phyloP scores from a whole-genome alignment of 2,329 filamentous ascomycete genomes.

The Colletotrichum incanum region DNA sequence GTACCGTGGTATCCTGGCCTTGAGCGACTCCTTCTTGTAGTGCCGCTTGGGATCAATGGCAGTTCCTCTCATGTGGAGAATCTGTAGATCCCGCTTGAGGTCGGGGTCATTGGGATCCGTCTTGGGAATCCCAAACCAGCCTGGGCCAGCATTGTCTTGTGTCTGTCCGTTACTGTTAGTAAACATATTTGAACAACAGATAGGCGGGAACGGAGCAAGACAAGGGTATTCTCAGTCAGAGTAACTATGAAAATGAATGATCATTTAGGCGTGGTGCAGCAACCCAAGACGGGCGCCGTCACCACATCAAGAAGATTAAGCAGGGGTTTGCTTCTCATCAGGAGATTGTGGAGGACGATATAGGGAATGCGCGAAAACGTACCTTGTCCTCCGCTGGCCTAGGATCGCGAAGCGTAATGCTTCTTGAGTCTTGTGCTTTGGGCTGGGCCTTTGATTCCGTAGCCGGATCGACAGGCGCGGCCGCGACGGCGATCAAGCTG shows the following conservation, averaged over 20 bases:
- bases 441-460: constrained; percentile 16
- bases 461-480: constrained; percentile 15
- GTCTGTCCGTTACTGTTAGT: constrained; percentile 9
- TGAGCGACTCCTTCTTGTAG: constrained; percentile 88
- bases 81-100: constrained; percentile 89
- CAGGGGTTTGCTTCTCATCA: constrained; percentile 60
- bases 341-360: constrained; percentile 25
- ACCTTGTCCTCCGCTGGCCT: constrained; percentile 35
- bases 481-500: constrained; percentile 34
- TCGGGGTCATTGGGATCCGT: constrained; percentile 87
- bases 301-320: constrained; percentile 47
- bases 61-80: constrained; percentile 85
- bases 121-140: constrained; percentile 91
- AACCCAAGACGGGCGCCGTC: constrained; percentile 59
- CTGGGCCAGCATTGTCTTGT: constrained; percentile 77
- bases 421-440: constrained; percentile 25
- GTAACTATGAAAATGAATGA: constrained; percentile 79
- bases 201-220: neutral
- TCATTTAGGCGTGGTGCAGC: constrained; percentile 70
- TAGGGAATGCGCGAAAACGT: neutral
- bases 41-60: constrained; percentile 91
- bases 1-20: constrained; percentile 82
- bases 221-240: constrained; percentile 67
- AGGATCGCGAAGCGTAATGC: constrained; percentile 38
- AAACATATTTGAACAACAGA: neutral